Conservation (phyloP, 2,329 filamentous ascomycete species). For the Colletotrichum sp. region DNA sequence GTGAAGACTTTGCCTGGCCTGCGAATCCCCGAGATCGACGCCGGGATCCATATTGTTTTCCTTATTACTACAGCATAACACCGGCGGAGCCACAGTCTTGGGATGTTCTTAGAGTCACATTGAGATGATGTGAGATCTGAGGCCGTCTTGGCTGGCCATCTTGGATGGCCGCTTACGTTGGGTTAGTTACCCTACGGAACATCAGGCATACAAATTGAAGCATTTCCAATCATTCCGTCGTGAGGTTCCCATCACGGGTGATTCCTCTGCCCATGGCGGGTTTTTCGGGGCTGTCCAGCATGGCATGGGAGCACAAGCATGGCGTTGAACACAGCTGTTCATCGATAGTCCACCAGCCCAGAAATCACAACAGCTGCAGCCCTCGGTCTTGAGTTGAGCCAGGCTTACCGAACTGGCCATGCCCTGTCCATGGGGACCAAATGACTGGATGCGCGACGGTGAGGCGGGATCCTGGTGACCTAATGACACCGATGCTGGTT, state of each 20-base stretch:
- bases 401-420: not conserved
- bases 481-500: not conserved
- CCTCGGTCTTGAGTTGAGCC: not conserved
- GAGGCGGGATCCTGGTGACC: no score
- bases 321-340: not conserved
- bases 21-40: conserved; percentile 5
- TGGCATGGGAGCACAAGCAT: not conserved
- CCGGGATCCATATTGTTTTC: not conserved
- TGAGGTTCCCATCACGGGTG: rapidly evolving
- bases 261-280: not conserved
- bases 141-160: not conserved
- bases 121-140: not conserved
- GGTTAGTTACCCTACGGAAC: no score
- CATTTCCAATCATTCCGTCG: not conserved
- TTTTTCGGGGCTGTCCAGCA: not conserved
- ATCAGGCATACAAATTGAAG: not conserved
- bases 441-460: not conserved
- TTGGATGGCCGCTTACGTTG: not conserved
- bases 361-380: not conserved
- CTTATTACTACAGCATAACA: not conserved
- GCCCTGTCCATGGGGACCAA: not conserved
- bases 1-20: not conserved
- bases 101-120: no score
- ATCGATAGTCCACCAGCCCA: not conserved
- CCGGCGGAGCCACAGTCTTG: not conserved